Percentiles rank a stretch among this genome's conserved stretches.
Conservation (phyloP, 148 eudicot genomes). For the Limonium bicolor region DNA sequence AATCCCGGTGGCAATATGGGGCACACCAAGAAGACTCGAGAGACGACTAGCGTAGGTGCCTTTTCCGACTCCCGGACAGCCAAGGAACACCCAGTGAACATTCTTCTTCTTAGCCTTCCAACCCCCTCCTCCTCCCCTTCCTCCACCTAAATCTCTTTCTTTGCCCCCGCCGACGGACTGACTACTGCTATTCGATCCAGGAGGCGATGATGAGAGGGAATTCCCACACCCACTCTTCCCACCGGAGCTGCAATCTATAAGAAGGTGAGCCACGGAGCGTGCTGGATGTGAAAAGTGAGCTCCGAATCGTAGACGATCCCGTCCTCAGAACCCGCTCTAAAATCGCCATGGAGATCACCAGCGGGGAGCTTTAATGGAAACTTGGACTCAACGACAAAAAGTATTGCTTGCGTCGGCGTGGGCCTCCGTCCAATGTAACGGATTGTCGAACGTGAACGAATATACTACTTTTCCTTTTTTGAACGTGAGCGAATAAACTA, state of each 20-base stretch:
- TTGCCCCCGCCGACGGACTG: no score
- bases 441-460: no score
- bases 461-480: no score
- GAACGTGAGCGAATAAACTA: no score
- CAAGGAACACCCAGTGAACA: constrained; percentile 84
- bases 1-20: constrained; percentile 95
- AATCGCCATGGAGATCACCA: constrained; percentile 8
- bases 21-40: constrained; percentile 54
- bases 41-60: constrained; percentile 85
- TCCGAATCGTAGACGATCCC: background rate
- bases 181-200: background rate
- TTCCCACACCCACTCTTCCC: no score
- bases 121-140: no score
- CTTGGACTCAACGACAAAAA: no score
- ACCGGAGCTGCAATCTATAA: background rate
- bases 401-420: no score
- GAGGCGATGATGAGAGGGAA: background rate
- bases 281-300: background rate
- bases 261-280: background rate
- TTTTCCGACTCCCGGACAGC: constrained; percentile 95
- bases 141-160: no score
- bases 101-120: no score
- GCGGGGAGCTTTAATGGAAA: no score
- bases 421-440: no score
- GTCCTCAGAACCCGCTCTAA: background rate